Evolutionary conservation across 2,329 filamentous ascomycete genomes (phyloP).

Genomic region (Aspergillus terreus): DNA sequence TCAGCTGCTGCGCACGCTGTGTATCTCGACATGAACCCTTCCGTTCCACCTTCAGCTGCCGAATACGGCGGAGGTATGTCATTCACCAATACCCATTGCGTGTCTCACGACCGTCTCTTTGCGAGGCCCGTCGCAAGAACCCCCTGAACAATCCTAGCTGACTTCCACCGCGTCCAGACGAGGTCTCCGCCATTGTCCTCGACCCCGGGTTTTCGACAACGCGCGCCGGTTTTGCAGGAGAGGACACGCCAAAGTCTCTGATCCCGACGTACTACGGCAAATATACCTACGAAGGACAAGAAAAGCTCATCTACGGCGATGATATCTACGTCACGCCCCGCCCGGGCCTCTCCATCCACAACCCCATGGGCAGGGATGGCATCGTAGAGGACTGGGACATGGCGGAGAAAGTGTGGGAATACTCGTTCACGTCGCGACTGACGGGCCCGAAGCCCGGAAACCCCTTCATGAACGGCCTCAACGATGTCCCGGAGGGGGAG

Average conservation of each 20-base stretch:
- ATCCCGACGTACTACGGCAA: conserved; percentile 85
- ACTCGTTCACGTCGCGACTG: conserved; percentile 82
- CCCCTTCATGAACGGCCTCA: conserved; percentile 73
- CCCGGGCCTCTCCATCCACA: conserved; percentile 75
- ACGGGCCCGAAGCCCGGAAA: conserved; percentile 70
- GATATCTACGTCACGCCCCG: conserved; percentile 79
- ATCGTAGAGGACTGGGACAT: conserved; percentile 96
- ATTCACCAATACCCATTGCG: neutral
- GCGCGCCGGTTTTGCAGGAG: conserved; percentile 93
- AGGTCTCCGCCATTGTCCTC: conserved; percentile 94
- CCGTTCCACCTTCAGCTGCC: conserved; percentile 43
- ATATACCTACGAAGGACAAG: conserved; percentile 49
- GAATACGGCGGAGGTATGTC: conserved; percentile 49
- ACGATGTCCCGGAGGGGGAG: conserved; percentile 59
- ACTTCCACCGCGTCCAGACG: conserved; percentile 57
- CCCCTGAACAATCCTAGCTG: neutral
- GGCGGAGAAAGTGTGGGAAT: conserved; percentile 85
- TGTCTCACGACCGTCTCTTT: neutral
- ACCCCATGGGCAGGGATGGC: conserved; percentile 86
- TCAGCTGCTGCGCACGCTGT: neutral
- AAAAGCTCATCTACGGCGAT: conserved; percentile 75
- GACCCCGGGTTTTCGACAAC: conserved; percentile 89
- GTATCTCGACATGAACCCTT: conserved; percentile 37
- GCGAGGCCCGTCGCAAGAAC: neutral
- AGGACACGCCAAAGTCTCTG: conserved; percentile 93